phyloP scores from a whole-genome alignment of 129 eudicot species.

The Ambrosia trifida region DNA sequence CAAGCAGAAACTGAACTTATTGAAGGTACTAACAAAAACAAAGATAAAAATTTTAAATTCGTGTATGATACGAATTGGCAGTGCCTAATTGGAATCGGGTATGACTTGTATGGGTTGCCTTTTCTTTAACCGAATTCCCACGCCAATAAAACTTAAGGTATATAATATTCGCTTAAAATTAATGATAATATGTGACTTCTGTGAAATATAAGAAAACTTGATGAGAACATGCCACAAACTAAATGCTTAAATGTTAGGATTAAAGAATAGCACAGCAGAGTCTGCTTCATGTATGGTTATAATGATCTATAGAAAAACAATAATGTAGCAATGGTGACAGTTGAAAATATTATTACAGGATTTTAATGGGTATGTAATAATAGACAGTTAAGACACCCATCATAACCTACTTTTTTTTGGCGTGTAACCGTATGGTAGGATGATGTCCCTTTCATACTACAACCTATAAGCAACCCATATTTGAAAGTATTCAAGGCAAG shows the following conservation, averaged over 20 bases:
- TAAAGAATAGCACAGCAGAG: background rate
- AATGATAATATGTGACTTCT: background rate
- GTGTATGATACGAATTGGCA: background rate
- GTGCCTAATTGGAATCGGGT: background rate
- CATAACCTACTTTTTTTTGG: constrained; percentile 18
- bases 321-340: constrained; percentile 10
- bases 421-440: constrained; percentile 7
- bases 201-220: constrained; percentile 10
- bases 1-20: background rate
- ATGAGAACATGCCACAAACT: background rate
- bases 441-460: constrained; percentile 24
- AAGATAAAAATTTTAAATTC: background rate
- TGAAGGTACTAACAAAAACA: constrained; percentile 11
- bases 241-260: background rate
- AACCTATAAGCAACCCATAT: constrained; percentile 10
- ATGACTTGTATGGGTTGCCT: background rate
- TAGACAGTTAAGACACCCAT: background rate
- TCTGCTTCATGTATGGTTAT: background rate
- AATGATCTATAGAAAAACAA: background rate
- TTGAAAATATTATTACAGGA: background rate
- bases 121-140: constrained; percentile 7
- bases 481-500: background rate
- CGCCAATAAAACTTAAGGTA: background rate
- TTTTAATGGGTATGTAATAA: constrained; percentile 19
- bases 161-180: background rate